These are phyloP conservation scores for Straminergon stramineum DNA, from an alignment of 225 moss, liverwort and hornwort species.

Conservation along the genomic window DNA sequence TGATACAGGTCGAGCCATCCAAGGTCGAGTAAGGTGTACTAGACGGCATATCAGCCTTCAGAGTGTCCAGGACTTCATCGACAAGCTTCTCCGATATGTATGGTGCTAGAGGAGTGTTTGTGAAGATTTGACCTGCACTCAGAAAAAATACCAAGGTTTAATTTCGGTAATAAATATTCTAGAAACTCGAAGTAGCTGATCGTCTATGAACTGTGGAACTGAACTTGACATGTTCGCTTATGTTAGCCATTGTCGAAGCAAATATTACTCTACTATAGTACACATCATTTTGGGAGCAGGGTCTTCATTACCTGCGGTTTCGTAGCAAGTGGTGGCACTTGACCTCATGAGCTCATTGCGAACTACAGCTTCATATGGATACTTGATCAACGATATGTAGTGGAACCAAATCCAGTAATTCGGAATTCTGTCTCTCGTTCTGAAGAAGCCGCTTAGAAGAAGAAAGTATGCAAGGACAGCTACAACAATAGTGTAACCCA, in stretches of 20 bases:
- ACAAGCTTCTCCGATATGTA: constrained; percentile 23
- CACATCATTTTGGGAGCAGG: not conserved
- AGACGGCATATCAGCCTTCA: constrained; percentile 21
- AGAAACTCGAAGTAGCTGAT: not conserved
- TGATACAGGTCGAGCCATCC: constrained; percentile 54
- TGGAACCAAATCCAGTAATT: constrained; percentile 95
- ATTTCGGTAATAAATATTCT: not conserved
- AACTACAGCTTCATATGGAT: constrained; percentile 58
- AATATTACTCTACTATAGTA: not conserved
- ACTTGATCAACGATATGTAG: constrained; percentile 87
- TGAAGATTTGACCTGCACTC: constrained; percentile 34
- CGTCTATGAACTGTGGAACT: not conserved
- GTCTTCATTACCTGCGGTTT: constrained; percentile 31
- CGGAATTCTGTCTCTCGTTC: constrained; percentile 79
- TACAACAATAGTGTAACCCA: constrained; percentile 81
- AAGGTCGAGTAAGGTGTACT: constrained; percentile 44
- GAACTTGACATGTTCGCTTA: not conserved
- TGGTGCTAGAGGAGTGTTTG: constrained; percentile 34
- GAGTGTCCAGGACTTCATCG: constrained; percentile 27
- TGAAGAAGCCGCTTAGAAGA: constrained; percentile 84
- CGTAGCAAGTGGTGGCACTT: constrained; percentile 47
- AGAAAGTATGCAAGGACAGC: constrained; percentile 84
- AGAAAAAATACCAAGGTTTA: not conserved
- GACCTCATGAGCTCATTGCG: constrained; percentile 80
- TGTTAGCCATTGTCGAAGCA: not conserved